These are phyloP conservation scores for Poa pratensis DNA, from an alignment of 176 grass and related monocot species.

Conservation along the genomic window DNA sequence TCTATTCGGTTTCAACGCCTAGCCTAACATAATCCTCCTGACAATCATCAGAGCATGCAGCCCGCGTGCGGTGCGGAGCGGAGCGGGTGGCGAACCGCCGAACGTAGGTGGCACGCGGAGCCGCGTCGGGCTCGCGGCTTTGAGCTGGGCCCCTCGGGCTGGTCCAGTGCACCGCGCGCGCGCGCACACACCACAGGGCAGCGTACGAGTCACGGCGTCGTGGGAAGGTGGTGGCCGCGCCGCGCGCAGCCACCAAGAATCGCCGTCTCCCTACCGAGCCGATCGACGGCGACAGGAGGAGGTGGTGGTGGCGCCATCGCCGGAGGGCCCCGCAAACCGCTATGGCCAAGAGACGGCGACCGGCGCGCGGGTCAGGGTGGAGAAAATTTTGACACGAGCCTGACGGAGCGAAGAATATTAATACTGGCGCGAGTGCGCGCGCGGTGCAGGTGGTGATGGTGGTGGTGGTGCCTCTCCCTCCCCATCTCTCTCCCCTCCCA, in stretches of 20 bases:
- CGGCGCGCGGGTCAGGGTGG: neutral
- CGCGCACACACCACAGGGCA: too few species aligned
- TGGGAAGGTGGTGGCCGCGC: neutral
- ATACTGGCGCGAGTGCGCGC: slow-evolving; percentile 3
- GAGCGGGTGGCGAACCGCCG: slow-evolving; percentile 34
- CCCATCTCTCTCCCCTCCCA: neutral
- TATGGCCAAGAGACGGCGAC: slow-evolving; percentile 32
- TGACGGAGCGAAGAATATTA: neutral
- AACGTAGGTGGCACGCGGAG: neutral
- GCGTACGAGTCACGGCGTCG: neutral
- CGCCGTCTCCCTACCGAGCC: neutral
- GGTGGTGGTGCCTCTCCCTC: too few species aligned
- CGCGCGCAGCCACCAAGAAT: neutral
- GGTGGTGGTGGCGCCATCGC: slow-evolving; percentile 16
- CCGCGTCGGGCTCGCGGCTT: neutral
- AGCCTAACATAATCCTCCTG: neutral
- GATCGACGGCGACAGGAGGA: neutral
- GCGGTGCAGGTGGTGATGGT: neutral
- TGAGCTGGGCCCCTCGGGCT: neutral
- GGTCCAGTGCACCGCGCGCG: neutral
- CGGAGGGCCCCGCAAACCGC: slow-evolving; percentile 40
- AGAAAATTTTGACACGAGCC: slow-evolving; percentile 22
- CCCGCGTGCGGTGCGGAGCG: neutral
- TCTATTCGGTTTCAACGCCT: neutral
- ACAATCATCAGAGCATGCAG: neutral